Conservation (phyloP, 257 asterid species). For the Paraleonurus japonicus region DNA sequence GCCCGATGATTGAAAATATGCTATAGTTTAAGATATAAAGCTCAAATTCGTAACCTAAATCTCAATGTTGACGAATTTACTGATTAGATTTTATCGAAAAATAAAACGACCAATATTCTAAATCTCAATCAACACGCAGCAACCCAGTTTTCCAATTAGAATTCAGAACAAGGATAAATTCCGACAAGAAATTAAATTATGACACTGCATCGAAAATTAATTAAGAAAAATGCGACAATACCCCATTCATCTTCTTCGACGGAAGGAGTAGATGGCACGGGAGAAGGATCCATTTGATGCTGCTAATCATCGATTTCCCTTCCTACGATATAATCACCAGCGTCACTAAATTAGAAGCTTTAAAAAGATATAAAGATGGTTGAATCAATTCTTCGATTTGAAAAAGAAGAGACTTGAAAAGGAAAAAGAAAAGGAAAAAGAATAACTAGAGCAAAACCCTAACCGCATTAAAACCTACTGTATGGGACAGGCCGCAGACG, state of each 20-base stretch:
- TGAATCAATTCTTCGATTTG: too few relatives aligned
- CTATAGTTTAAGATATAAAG: neutral
- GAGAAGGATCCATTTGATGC: constrained; percentile 52
- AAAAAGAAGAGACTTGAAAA: too few relatives aligned
- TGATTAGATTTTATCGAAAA: neutral
- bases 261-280: constrained; percentile 47
- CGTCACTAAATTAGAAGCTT: too few relatives aligned
- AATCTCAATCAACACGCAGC: neutral
- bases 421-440: too few relatives aligned
- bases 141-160: neutral
- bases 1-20: neutral
- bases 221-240: neutral
- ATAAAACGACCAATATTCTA: neutral
- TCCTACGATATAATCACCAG: too few relatives aligned
- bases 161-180: neutral
- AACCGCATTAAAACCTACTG: too few relatives aligned
- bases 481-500: too few relatives aligned
- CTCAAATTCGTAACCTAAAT: neutral
- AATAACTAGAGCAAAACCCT: too few relatives aligned
- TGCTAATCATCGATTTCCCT: constrained; percentile 52
- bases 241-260: constrained; percentile 63
- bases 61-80: neutral
- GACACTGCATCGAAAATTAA: neutral
- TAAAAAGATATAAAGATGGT: too few relatives aligned
- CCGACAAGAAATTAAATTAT: neutral